phyloP scores from a whole-genome alignment of 371 early-diverging fungal genomes.

The Mortierella sp. region DNA sequence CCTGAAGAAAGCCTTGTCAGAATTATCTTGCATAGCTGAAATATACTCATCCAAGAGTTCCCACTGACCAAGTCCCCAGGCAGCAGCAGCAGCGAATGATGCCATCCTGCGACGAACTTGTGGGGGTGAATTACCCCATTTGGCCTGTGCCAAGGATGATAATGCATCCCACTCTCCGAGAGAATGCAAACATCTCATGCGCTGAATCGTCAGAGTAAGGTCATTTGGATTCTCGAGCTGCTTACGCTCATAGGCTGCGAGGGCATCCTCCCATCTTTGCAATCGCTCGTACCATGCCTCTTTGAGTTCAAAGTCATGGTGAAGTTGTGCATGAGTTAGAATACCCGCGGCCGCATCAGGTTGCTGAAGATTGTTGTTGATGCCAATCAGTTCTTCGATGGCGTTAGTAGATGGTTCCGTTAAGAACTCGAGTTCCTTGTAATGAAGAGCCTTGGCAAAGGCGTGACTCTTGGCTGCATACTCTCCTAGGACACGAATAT shows the following conservation, averaged over 20 bases:
- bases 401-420: conserved; percentile 87
- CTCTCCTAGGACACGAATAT: conserved; percentile 88
- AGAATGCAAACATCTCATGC: conserved; percentile 94
- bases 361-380: conserved; percentile 95
- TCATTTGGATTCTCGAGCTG: conserved; percentile 83
- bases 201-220: conserved; percentile 83
- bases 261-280: conserved; percentile 95
- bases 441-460: conserved; percentile 96
- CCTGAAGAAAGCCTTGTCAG: conserved; percentile 81
- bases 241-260: conserved; percentile 89
- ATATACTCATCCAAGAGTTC: conserved; percentile 94
- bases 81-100: conserved; percentile 92
- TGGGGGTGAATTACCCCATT: conserved; percentile 77
- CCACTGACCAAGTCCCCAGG: conserved; percentile 96
- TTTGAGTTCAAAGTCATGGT: conserved; percentile 87
- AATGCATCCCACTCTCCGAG: conserved; percentile 96
- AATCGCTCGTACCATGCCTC: conserved; percentile 97
- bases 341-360: conserved; percentile 98
- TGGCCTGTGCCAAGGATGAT: conserved; percentile 83
- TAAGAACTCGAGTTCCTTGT: conserved; percentile 97
- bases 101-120: conserved; percentile 80
- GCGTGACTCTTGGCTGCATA: conserved; percentile 97
- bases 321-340: conserved; percentile 90
- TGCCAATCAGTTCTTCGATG: conserved; percentile 93
- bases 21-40: conserved; percentile 81